Conservation (phyloP, 129 eudicot species). For the Calendula officinalis region DNA sequence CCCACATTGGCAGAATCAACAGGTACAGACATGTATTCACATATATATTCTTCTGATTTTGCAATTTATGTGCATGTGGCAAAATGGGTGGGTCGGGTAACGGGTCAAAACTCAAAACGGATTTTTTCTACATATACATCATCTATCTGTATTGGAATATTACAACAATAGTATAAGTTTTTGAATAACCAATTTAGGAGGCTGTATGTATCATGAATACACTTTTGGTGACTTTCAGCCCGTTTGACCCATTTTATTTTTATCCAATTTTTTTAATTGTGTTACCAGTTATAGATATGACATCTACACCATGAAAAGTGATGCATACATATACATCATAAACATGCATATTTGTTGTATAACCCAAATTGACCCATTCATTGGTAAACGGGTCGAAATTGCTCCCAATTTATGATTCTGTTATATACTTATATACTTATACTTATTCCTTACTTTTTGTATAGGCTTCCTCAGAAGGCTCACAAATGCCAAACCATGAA, state of each 20-base stretch:
- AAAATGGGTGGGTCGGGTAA: neutral
- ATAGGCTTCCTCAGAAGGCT: constrained; percentile 61
- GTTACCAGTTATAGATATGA: too few species aligned
- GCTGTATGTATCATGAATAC: neutral
- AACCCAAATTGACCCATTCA: neutral
- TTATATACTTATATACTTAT: too few species aligned
- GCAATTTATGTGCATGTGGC: neutral
- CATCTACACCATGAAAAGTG: neutral
- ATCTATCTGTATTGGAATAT: neutral
- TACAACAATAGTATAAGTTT: neutral
- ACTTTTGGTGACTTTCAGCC: neutral
- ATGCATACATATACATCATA: too few species aligned
- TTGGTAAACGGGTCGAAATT: neutral
- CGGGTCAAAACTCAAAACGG: neutral
- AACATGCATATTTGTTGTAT: too few species aligned
- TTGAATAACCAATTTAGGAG: neutral
- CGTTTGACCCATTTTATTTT: neutral
- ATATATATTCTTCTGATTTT: neutral
- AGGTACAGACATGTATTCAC: constrained; percentile 39
- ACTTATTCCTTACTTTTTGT: constrained; percentile 1
- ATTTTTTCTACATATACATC: too few species aligned
- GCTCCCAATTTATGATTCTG: too few species aligned
- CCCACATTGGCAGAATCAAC: constrained; percentile 79
- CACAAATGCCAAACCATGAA: constrained; percentile 42
- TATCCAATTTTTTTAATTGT: neutral